Conservation (phyloP, 2,329 filamentous ascomycete species). For the Coleophoma crateriformis region DNA sequence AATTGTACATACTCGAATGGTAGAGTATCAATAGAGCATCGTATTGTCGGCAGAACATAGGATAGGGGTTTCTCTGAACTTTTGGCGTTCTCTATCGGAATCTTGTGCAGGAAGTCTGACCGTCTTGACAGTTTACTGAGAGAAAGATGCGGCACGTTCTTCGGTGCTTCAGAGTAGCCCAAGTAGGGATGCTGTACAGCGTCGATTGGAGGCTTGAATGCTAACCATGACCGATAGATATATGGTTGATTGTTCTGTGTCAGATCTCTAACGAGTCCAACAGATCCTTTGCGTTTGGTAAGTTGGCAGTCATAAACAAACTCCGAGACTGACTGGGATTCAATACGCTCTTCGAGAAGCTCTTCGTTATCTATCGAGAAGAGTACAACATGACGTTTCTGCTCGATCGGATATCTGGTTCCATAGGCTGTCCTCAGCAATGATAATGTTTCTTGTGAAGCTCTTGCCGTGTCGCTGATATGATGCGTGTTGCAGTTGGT, state of each 20-base stretch:
- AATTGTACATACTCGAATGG: conserved; percentile 34
- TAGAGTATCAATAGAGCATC: conserved; percentile 45
- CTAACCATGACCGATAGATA: conserved; percentile 34
- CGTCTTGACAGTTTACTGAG: conserved; percentile 46
- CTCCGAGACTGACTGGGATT: background rate
- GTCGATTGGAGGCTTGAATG: conserved; percentile 36
- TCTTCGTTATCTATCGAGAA: conserved; percentile 9
- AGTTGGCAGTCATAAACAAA: background rate
- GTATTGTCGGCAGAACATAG: conserved; percentile 37
- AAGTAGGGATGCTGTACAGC: conserved; percentile 32
- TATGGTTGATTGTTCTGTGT: conserved; percentile 16
- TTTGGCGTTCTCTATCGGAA: background rate
- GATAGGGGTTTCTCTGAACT: conserved; percentile 33
- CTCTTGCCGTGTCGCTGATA: conserved; percentile 39
- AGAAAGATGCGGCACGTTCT: conserved; percentile 42
- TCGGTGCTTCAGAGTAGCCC: conserved; percentile 32
- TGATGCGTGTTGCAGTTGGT: background rate
- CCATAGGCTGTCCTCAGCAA: conserved; percentile 18
- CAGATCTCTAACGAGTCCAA: conserved; percentile 16
- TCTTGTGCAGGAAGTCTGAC: conserved; percentile 51
- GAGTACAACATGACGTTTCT: conserved; percentile 10
- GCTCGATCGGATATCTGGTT: conserved; percentile 11
- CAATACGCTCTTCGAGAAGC: background rate
- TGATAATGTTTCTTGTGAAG: conserved; percentile 12
- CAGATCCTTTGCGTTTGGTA: background rate